Percentiles rank a stretch among this genome's conserved stretches.
phyloP scores from a whole-genome alignment of 1,284 basidiomycete species.

The Ustilago lituana region DNA sequence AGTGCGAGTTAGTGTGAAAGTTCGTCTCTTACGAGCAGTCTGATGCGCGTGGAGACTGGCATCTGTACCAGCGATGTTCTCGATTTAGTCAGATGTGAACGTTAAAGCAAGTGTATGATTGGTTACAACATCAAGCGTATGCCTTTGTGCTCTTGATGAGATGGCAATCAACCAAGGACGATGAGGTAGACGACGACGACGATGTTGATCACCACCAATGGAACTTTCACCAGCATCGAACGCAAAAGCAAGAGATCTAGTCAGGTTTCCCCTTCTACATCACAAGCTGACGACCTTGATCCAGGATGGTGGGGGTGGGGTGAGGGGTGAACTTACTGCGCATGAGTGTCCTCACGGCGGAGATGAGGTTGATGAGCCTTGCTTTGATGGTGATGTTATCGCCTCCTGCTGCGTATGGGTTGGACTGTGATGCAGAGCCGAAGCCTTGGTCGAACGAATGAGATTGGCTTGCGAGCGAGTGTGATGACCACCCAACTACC shows the following conservation, averaged over 20 bases:
- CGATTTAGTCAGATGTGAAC: no score
- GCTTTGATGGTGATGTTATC: constrained; percentile 76
- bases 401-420: constrained; percentile 8
- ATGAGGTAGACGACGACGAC: constrained; percentile 59
- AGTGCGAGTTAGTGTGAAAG: no score
- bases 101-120: no score
- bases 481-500: constrained; percentile 86
- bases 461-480: constrained; percentile 20
- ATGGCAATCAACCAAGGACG: constrained; percentile 34
- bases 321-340: constrained; percentile 84
- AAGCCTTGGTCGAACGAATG: constrained; percentile 44
- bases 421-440: constrained; percentile 15
- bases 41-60: no score
- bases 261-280: not conserved
- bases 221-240: constrained; percentile 36
- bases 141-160: not conserved
- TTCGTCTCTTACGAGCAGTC: no score
- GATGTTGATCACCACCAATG: constrained; percentile 58
- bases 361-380: constrained; percentile 87
- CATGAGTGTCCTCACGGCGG: constrained; percentile 92
- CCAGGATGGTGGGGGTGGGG: not conserved
- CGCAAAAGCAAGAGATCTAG: not conserved
- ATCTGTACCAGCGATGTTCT: no score
- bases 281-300: not conserved
- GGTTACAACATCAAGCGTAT: not conserved